These are phyloP conservation scores for Nectriaceae sp. DNA, from an alignment of 2,329 filamentous ascomycete species.

Conservation along the genomic window DNA sequence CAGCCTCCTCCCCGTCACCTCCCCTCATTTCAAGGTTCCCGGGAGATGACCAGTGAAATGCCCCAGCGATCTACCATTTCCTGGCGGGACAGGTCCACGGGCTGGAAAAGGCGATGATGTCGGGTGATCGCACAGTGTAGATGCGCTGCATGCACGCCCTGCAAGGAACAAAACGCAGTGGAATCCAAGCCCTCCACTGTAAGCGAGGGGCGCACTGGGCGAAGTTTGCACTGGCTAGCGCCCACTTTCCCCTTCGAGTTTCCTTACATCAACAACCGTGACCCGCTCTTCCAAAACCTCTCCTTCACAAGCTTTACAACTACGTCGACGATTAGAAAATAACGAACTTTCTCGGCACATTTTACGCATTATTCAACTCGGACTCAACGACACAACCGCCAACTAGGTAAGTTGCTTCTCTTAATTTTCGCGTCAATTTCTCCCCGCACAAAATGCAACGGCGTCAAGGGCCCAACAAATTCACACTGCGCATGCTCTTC, in stretches of 20 bases:
- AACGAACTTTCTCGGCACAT: not conserved
- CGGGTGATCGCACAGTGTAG: slow-evolving; percentile 23
- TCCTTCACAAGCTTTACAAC: slow-evolving; percentile 17
- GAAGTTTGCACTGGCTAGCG: slow-evolving; percentile 9
- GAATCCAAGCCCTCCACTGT: slow-evolving; percentile 25
- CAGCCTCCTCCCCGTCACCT: not conserved
- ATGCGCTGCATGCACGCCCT: slow-evolving; percentile 14
- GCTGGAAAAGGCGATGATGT: not conserved
- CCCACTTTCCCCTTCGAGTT: not conserved
- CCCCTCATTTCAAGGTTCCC: not conserved
- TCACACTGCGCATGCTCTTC: too few relatives aligned
- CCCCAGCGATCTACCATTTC: too few relatives aligned
- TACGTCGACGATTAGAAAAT: not conserved
- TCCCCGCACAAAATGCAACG: not conserved
- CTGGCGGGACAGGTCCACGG: too few relatives aligned
- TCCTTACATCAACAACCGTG: slow-evolving; percentile 18
- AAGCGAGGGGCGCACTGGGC: slow-evolving; percentile 16
- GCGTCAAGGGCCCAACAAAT: not conserved
- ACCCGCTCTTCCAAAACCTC: slow-evolving; percentile 28
- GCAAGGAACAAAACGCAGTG: slow-evolving; percentile 23
- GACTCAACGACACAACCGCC: not conserved
- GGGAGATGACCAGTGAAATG: not conserved
- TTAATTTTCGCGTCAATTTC: not conserved
- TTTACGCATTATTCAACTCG: not conserved
- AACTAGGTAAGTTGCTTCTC: not conserved